phyloP scores from a whole-genome alignment of 345 rosid genomes.

The Durio zibethinus region DNA sequence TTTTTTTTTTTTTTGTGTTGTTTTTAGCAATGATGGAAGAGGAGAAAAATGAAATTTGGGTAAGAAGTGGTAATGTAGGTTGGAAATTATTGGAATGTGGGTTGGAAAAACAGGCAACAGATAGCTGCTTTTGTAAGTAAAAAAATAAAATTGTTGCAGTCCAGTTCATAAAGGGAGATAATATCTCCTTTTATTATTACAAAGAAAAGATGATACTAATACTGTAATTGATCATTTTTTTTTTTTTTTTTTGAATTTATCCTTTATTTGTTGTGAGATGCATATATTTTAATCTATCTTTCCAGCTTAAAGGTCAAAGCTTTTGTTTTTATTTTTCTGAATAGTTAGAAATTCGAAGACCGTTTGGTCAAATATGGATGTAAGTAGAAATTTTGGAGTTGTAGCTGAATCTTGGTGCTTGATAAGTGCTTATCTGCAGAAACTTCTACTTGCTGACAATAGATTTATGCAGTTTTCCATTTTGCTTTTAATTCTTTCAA shows the following conservation, averaged over 20 bases:
- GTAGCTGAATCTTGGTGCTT: neutral
- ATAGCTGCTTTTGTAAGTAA: conserved; percentile 8
- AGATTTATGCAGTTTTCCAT: neutral
- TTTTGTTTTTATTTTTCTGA: neutral
- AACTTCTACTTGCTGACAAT: neutral
- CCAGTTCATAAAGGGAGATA: neutral
- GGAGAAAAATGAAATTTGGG: neutral
- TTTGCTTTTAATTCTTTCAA: neutral
- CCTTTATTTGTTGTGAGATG: neutral
- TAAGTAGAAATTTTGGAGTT: neutral
- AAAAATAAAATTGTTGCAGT: neutral
- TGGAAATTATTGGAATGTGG: neutral
- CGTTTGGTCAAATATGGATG: neutral
- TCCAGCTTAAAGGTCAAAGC: neutral
- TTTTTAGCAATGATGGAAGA: neutral
- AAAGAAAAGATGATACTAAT: neutral
- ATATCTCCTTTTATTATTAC: neutral
- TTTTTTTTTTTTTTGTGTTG: neutral
- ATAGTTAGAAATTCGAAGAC: neutral
- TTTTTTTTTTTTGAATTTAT: neutral
- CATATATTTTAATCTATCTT: neutral
- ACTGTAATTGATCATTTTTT: neutral
- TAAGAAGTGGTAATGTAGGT: conserved; percentile 3
- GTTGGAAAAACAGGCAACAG: neutral
- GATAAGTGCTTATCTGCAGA: neutral